Evolutionary conservation across 2,329 filamentous ascomycete species (phyloP).

Genomic region (Samsoniella hepiali): DNA sequence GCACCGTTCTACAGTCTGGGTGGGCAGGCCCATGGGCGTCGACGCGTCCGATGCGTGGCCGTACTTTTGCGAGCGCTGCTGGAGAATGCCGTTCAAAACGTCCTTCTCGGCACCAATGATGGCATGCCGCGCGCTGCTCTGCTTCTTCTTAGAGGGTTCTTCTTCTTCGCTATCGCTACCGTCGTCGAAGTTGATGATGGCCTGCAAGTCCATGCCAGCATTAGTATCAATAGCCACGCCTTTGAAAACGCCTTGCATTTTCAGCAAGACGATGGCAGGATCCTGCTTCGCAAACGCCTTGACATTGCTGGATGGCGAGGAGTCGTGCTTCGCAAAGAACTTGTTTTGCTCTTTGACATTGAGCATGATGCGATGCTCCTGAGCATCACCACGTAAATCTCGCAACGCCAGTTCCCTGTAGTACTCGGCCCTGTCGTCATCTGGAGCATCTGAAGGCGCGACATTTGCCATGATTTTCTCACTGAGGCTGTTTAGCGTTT

Average conservation of each 20-base stretch:
- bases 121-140: slow-evolving; percentile 68
- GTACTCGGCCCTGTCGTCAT: slow-evolving; percentile 62
- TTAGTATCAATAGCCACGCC: slow-evolving; percentile 45
- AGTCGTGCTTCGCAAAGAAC: slow-evolving; percentile 67
- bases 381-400: slow-evolving; percentile 72
- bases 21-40: slow-evolving; percentile 53
- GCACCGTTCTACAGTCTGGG: slow-evolving; percentile 56
- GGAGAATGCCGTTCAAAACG: slow-evolving; percentile 61
- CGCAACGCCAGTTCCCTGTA: slow-evolving; percentile 73
- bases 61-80: slow-evolving; percentile 58
- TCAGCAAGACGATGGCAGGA: slow-evolving; percentile 63
- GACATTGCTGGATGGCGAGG: slow-evolving; percentile 42
- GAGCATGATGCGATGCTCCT: slow-evolving; percentile 75
- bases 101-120: slow-evolving; percentile 63
- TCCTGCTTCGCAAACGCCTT: slow-evolving; percentile 65
- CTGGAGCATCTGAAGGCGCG: slow-evolving; percentile 69
- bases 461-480: slow-evolving; percentile 92
- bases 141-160: slow-evolving; percentile 42
- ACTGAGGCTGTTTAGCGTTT: slow-evolving; percentile 83
- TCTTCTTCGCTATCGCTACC: slow-evolving; percentile 67
- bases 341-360: slow-evolving; percentile 84
- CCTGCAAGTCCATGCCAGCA: slow-evolving; percentile 58
- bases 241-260: slow-evolving; percentile 61
- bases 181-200: slow-evolving; percentile 65
- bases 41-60: slow-evolving; percentile 46